Evolutionary conservation across 768 basidiomycete species (phyloP), one percentile per base, ranked within the genome.

Genomic region (Obba rivulosa): DNA sequence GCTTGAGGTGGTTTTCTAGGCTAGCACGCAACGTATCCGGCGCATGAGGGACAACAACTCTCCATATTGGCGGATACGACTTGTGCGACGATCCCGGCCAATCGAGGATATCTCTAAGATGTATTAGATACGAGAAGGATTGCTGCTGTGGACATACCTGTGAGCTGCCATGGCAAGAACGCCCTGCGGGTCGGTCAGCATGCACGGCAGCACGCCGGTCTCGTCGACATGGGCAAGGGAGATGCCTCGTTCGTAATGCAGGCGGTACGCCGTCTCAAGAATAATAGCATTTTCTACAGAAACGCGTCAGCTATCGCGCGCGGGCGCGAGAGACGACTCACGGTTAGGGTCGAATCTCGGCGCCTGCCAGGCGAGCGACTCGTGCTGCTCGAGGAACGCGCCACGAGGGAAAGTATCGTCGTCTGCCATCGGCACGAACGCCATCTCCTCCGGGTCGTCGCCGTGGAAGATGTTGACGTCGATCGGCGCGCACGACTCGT

Each of bases 381-480:
- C 59, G 59, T 83, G 76, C 4, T 75, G 68, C 13, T 57, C 45
- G 2, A 64, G 56, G 53, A 84, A 76, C 14, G 43, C 56, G 2
- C 39, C 24, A 28, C 61, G 64, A 43, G 78, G 54, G 53, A 87
- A 88, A 0, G 41, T 56, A 2, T 73, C 70, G 38, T 87, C 84
- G 55, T 87, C 83, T 0, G 76, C 69, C 45, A 78, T 78, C 2
- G 84, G 83, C 5, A 85, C 62, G 59, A 85, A 87, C 2, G 71
- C 69, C 70, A 85, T 74, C 18, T 66, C 61, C 50, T 72, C 67
- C 5, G 77, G 65, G 49, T 86, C 85, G 50, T 86, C 83, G 3
- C 79, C 82, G 16, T 69, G 66, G 39, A 73, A 69, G 14, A 80
- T 65, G 40, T 69, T 81, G 40, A 72, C 69, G 10, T 59, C 54